phyloP scores from a whole-genome alignment of 2,329 filamentous ascomycete genomes.

The Fusarium sp. region DNA sequence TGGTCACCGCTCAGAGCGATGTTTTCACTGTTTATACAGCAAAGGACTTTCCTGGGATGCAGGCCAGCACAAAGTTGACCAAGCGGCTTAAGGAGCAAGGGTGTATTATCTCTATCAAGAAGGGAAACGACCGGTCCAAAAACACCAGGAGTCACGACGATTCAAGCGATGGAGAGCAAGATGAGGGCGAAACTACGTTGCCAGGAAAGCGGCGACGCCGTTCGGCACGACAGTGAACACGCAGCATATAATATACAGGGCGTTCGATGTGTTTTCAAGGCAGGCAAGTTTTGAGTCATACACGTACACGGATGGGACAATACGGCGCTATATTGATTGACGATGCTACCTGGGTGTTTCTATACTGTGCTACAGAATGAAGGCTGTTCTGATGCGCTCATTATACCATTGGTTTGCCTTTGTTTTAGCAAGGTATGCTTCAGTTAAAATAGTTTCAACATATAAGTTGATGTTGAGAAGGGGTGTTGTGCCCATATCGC shows the following conservation, averaged over 20 bases:
- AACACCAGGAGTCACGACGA: constrained; percentile 51
- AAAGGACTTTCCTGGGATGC: constrained; percentile 88
- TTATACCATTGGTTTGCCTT: constrained; percentile 28
- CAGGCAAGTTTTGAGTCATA: constrained; percentile 10
- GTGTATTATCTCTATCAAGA: constrained; percentile 86
- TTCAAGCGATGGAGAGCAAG: constrained; percentile 56
- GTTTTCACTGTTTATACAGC: constrained; percentile 84
- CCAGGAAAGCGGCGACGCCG: constrained; percentile 39
- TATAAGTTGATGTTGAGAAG: background rate
- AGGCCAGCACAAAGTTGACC: constrained; percentile 77
- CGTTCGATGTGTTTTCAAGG: constrained; percentile 24
- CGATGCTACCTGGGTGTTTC: background rate
- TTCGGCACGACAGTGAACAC: constrained; percentile 25
- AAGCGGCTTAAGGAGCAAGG: constrained; percentile 81
- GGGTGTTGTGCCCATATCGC: background rate
- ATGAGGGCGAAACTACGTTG: constrained; percentile 37
- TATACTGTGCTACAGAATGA: background rate
- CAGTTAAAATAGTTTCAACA: constrained; percentile 2
- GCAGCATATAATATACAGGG: constrained; percentile 10
- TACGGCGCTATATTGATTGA: constrained; percentile 6
- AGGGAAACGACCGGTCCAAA: constrained; percentile 75
- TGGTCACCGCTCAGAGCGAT: constrained; percentile 68
- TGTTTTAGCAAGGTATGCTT: constrained; percentile 16
- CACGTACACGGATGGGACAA: constrained; percentile 16
- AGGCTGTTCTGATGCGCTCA: background rate